These are phyloP conservation scores for Heritiera fomes DNA, from an alignment of 345 rosid genomes.

Conservation along the genomic window DNA sequence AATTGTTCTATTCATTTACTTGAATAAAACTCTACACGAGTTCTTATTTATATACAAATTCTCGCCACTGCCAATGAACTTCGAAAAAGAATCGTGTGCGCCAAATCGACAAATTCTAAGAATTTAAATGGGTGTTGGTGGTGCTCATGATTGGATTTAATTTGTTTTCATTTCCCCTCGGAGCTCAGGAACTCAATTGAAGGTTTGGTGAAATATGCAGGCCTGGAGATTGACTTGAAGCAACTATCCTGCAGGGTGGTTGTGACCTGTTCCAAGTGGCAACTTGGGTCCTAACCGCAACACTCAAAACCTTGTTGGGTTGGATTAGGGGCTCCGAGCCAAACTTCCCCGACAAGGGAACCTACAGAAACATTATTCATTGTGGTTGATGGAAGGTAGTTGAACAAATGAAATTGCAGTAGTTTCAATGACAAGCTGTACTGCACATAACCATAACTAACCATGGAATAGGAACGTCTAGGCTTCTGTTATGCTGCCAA, in stretches of 20 bases:
- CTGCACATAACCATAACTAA: conserved; percentile 17
- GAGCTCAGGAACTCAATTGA: not conserved
- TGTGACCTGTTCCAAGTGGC: conserved; percentile 5
- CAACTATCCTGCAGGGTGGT: not conserved
- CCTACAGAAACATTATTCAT: not conserved
- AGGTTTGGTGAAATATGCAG: not conserved
- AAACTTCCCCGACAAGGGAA: conserved; percentile 22
- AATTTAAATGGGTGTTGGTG: not conserved
- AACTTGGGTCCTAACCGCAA: conserved; percentile 6
- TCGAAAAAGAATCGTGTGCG: too few species aligned
- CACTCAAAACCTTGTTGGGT: not conserved
- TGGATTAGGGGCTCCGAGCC: not conserved
- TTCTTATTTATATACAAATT: too few species aligned
- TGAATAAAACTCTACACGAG: too few species aligned
- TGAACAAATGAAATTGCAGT: conserved; percentile 25
- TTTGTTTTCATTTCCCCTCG: not conserved
- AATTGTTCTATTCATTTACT: not conserved
- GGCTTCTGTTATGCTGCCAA: not conserved
- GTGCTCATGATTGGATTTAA: not conserved
- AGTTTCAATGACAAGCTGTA: conserved; percentile 32
- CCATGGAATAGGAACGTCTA: not conserved
- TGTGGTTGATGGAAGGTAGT: conserved; percentile 21
- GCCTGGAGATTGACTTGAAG: not conserved
- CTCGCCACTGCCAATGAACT: too few species aligned
- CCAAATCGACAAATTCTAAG: not conserved